Conservation (phyloP, 768 basidiomycete genomes). For the Nidularia sp. region DNA sequence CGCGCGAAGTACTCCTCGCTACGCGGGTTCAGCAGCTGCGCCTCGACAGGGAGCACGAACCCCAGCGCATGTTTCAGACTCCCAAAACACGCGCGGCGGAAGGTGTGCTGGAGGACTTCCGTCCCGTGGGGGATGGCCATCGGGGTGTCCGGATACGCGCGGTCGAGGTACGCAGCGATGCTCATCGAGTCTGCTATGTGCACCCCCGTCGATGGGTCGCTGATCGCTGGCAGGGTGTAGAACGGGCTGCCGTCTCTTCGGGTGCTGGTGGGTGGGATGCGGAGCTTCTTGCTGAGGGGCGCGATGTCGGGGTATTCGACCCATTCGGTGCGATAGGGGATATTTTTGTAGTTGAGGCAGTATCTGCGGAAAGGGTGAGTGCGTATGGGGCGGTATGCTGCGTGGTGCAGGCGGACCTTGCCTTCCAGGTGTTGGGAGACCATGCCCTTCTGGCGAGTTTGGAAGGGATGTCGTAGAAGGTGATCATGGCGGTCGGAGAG, state of each 20-base stretch:
- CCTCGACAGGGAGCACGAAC: conserved; percentile 7
- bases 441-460: conserved; percentile 1
- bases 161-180: conserved; percentile 47
- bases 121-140: conserved; percentile 20
- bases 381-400: neutral
- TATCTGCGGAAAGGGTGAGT: conserved; percentile 11
- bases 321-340: conserved; percentile 43
- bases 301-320: conserved; percentile 48
- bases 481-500: conserved; percentile 3
- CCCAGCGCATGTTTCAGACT: neutral
- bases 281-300: conserved; percentile 20
- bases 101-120: conserved; percentile 9
- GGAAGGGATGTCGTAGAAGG: conserved; percentile 10
- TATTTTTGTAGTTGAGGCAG: conserved; percentile 24
- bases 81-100: conserved; percentile 3
- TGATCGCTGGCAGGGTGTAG: conserved; percentile 44
- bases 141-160: conserved; percentile 36
- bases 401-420: conserved; percentile 1
- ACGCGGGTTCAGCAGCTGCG: conserved; percentile 5
- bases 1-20: conserved; percentile 8
- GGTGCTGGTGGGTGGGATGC: conserved; percentile 23
- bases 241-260: conserved; percentile 20
- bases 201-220: conserved; percentile 34
- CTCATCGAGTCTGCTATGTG: conserved; percentile 32
- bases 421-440: conserved; percentile 9